A percentile compares a stretch with the other conserved stretches of the same genome.
Conservation (phyloP, 306 rosid genomes). For the Vigna mungo region DNA sequence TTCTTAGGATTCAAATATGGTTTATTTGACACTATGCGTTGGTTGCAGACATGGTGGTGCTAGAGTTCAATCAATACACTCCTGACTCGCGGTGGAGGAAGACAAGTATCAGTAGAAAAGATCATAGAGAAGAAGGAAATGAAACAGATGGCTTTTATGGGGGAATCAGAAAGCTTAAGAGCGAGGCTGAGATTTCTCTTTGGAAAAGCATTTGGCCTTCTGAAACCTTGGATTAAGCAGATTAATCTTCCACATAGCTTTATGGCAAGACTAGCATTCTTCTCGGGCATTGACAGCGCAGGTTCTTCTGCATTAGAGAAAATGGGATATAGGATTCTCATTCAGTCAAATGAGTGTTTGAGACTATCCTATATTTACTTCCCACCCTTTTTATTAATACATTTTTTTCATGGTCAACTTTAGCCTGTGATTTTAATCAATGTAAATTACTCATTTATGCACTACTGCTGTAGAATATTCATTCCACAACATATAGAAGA, state of each 20-base stretch:
- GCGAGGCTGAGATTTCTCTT: slow-evolving; percentile 56
- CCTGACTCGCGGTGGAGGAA: slow-evolving; percentile 84
- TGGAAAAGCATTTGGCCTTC: slow-evolving; percentile 91
- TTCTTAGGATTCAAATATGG: slow-evolving; percentile 30
- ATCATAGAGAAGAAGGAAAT: slow-evolving; percentile 85
- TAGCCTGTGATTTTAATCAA: slow-evolving; percentile 50
- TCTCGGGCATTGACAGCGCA: slow-evolving; percentile 28
- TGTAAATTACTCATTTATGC: slow-evolving; percentile 58
- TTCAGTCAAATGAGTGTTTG: slow-evolving; percentile 48
- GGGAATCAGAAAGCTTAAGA: slow-evolving; percentile 78
- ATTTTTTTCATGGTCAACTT: slow-evolving; percentile 46
- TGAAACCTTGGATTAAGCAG: slow-evolving; percentile 67
- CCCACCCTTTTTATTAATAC: slow-evolving; percentile 37
- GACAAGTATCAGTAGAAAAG: slow-evolving; percentile 62
- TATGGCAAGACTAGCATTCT: slow-evolving; percentile 40
- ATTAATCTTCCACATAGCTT: slow-evolving; percentile 27
- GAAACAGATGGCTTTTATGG: slow-evolving; percentile 93
- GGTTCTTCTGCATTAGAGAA: slow-evolving; percentile 38
- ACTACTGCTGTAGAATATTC: slow-evolving; percentile 48
- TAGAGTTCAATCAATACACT: slow-evolving; percentile 93
- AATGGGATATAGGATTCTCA: slow-evolving; percentile 41
- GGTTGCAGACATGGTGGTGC: slow-evolving; percentile 74
- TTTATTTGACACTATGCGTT: slow-evolving; percentile 39
- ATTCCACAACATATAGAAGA: slow-evolving; percentile 52
- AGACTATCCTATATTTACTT: slow-evolving; percentile 33